These are phyloP conservation scores for Coemansia sp. DNA, from an alignment of 192 early-diverging fungal species.

Conservation along the genomic window DNA sequence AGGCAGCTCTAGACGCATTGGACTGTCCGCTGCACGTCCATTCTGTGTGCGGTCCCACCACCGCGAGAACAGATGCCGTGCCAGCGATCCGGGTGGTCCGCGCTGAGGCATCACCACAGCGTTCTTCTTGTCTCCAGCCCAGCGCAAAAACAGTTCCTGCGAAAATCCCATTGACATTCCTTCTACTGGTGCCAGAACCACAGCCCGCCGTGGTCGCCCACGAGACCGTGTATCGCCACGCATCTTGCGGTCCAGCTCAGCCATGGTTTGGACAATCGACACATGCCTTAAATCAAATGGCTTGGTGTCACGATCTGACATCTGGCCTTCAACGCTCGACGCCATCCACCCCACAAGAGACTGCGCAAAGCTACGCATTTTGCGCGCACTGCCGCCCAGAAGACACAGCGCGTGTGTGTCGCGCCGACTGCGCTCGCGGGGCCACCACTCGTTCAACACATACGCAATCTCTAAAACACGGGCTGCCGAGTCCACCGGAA, in stretches of 20 bases:
- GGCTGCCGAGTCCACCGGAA: constrained; percentile 87
- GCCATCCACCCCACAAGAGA: constrained; percentile 98
- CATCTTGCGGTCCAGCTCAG: constrained; percentile 38
- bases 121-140: constrained; percentile 61
- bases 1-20: constrained; percentile 23
- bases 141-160: constrained; percentile 73
- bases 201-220: constrained; percentile 67
- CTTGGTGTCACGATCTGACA: constrained; percentile 71
- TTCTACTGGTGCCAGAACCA: constrained; percentile 81
- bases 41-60: constrained; percentile 37
- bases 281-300: constrained; percentile 90
- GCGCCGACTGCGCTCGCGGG: constrained; percentile 51
- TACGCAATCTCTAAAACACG: constrained; percentile 90
- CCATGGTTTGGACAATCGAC: constrained; percentile 65
- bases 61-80: constrained; percentile 61
- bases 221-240: constrained; percentile 47
- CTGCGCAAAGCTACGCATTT: constrained; percentile 80
- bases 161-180: constrained; percentile 83
- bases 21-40: constrained; percentile 1
- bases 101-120: constrained; percentile 78
- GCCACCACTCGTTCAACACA: constrained; percentile 86
- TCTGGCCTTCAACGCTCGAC: constrained; percentile 68
- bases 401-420: constrained; percentile 72
- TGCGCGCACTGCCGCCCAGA: constrained; percentile 71
- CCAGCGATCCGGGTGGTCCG: constrained; percentile 68